Evolutionary conservation across 306 rosid genomes (phyloP).

Genomic region (Ormosia emarginata): DNA sequence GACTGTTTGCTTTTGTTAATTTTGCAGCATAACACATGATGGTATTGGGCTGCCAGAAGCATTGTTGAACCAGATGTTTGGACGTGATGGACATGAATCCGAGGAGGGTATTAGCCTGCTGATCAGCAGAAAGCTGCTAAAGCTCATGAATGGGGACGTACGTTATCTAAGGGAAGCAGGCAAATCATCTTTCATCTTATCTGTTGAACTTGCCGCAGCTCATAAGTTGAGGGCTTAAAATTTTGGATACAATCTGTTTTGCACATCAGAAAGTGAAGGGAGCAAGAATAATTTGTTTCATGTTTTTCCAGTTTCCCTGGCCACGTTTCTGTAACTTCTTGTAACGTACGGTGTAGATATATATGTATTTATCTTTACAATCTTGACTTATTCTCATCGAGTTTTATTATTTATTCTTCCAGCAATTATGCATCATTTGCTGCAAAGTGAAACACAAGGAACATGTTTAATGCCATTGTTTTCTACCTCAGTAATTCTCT

Average conservation of each 20-base stretch:
- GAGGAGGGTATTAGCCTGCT: conserved; percentile 83
- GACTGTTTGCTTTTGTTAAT: background rate
- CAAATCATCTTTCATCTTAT: conserved; percentile 66
- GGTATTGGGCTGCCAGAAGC: conserved; percentile 79
- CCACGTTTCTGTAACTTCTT: background rate
- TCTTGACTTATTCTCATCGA: background rate
- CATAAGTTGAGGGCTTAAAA: conserved; percentile 27
- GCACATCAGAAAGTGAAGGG: conserved; percentile 16
- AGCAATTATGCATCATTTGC: background rate
- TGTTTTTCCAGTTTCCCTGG: background rate
- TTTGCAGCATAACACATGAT: conserved; percentile 62
- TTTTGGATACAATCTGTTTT: conserved; percentile 11
- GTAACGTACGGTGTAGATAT: conserved; percentile 13
- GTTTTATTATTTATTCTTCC: background rate
- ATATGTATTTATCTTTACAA: background rate
- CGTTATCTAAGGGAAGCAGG: conserved; percentile 77
- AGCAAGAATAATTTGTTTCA: conserved; percentile 8
- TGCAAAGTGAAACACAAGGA: background rate
- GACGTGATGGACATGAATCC: conserved; percentile 44
- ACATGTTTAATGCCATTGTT: background rate
- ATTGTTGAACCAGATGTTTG: conserved; percentile 82
- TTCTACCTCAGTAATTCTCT: no score
- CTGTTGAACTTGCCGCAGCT: conserved; percentile 76
- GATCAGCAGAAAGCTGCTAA: conserved; percentile 76
- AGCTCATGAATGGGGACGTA: conserved; percentile 89